phyloP scores from a whole-genome alignment of 768 basidiomycete genomes.

The Strobilomyces dryophilus region DNA sequence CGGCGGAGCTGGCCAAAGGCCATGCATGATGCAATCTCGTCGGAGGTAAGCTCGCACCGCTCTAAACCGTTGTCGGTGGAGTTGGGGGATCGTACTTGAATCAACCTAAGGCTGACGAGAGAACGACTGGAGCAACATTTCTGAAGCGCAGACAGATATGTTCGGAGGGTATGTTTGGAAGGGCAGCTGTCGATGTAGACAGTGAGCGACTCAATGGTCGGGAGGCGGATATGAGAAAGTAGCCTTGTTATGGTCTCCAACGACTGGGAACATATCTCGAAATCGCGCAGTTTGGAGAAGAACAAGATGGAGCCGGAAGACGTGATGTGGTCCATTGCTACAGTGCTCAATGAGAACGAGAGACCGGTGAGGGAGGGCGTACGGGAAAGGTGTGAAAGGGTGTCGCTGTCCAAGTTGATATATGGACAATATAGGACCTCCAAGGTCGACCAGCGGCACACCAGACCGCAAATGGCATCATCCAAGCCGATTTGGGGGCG shows the following conservation, averaged over 20 bases:
- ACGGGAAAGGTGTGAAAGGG: background rate
- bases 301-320: background rate
- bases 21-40: background rate
- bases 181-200: constrained; percentile 1
- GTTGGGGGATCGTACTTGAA: background rate
- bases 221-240: background rate
- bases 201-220: background rate
- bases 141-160: background rate
- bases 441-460: background rate
- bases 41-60: background rate
- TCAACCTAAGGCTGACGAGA: constrained; percentile 1
- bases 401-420: background rate
- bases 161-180: background rate
- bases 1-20: constrained; percentile 2
- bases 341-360: background rate
- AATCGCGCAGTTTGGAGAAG: background rate
- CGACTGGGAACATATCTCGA: constrained; percentile 3
- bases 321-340: background rate
- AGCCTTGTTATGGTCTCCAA: background rate
- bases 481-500: constrained; percentile 3
- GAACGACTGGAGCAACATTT: background rate
- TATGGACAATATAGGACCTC: constrained; percentile 1
- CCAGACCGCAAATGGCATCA: background rate
- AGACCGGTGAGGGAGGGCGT: background rate
- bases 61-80: background rate